Evolutionary conservation across 495 filamentous ascomycete genomes (phyloP).

Genomic region (Apodospora peruviana): DNA sequence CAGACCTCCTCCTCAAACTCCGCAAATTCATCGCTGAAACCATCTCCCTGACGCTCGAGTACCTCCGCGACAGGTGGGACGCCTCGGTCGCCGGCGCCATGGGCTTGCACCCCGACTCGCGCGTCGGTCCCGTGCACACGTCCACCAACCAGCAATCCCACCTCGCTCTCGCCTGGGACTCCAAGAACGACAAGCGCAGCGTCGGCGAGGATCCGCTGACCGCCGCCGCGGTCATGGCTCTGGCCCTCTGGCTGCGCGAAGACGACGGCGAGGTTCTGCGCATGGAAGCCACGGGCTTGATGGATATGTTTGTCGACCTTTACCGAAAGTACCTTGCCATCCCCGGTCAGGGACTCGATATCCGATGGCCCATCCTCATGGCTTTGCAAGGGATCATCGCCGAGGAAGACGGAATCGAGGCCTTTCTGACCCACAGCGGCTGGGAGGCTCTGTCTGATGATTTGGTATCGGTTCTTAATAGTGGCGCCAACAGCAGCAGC

Average conservation of each 20-base stretch:
- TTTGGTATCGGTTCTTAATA: conserved; percentile 33
- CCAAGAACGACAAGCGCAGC: conserved; percentile 23
- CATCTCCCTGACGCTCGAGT: conserved; percentile 54
- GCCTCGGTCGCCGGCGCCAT: conserved; percentile 47
- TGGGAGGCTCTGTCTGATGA: conserved; percentile 46
- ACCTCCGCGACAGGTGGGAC: conserved; percentile 61
- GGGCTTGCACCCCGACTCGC: conserved; percentile 46
- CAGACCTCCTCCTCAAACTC: conserved; percentile 53
- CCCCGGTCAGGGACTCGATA: conserved; percentile 31
- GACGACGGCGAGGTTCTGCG: conserved; percentile 55
- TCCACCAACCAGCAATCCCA: conserved; percentile 25
- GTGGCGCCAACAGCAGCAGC: not conserved
- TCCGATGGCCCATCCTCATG: conserved; percentile 45
- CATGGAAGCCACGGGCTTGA: conserved; percentile 47
- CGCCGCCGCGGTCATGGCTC: conserved; percentile 43
- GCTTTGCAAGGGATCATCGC: conserved; percentile 47
- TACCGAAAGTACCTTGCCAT: conserved; percentile 32
- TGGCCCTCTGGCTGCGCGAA: conserved; percentile 58
- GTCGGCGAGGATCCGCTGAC: conserved; percentile 41
- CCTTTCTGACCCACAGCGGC: conserved; percentile 38
- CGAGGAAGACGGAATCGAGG: conserved; percentile 37
- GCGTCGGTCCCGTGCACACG: conserved; percentile 23
- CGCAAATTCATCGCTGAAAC: conserved; percentile 53
- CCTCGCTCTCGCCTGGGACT: conserved; percentile 49
- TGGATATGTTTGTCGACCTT: conserved; percentile 53